Conservation (phyloP, 106 monocot species). For the Dendrobium catenatum region DNA sequence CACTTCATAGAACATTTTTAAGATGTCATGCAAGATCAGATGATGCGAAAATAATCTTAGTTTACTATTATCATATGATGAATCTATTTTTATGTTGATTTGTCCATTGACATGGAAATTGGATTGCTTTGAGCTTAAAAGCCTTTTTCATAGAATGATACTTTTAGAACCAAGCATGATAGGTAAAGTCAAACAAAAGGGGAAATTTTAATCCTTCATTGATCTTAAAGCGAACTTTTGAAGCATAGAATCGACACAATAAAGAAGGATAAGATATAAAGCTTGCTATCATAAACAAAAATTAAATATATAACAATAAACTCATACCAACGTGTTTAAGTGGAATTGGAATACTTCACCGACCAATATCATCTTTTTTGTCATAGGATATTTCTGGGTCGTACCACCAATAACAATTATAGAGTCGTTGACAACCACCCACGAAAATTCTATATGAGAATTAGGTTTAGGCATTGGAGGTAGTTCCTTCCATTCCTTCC, state of each 20-base stretch:
- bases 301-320: neutral
- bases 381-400: conserved; percentile 70
- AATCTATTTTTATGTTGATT: neutral
- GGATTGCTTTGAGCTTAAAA: neutral
- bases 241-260: neutral
- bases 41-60: neutral
- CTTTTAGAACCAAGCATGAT: neutral
- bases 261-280: neutral
- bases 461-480: conserved; percentile 81
- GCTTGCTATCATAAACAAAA: neutral
- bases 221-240: neutral
- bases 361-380: conserved; percentile 81
- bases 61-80: neutral
- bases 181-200: neutral
- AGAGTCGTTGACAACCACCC: conserved; percentile 69
- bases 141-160: neutral
- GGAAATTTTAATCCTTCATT: neutral
- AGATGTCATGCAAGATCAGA: neutral
- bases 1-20: too few species aligned
- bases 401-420: conserved; percentile 80
- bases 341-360: conserved; percentile 76
- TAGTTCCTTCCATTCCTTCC: conserved; percentile 54
- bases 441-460: conserved; percentile 88
- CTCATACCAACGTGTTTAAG: conserved; percentile 41
- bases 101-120: neutral